Conservation (phyloP, 148 eudicot genomes). For the Vaccinium darrowii region DNA sequence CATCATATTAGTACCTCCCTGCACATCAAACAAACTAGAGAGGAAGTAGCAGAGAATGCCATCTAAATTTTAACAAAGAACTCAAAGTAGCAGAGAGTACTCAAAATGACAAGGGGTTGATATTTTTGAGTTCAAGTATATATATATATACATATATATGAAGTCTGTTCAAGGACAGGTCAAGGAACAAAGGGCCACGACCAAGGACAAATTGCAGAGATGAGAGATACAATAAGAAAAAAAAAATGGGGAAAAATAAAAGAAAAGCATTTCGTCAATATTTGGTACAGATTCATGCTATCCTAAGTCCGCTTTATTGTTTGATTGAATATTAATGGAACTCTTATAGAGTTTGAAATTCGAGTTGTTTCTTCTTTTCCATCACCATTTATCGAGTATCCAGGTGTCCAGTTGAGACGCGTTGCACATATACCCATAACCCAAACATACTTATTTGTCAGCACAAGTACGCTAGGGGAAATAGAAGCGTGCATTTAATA, state of each 20-base stretch:
- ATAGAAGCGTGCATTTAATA: background rate
- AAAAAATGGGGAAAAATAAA: too few relatives aligned
- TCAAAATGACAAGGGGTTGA: too few relatives aligned
- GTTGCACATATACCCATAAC: background rate
- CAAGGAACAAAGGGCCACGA: too few relatives aligned
- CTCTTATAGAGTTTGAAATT: background rate
- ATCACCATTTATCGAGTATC: background rate
- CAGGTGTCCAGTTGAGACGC: background rate
- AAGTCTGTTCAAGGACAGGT: too few relatives aligned
- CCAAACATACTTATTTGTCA: background rate
- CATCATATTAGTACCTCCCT: background rate
- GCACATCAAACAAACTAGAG: constrained; percentile 3
- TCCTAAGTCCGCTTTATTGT: background rate
- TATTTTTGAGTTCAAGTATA: too few relatives aligned
- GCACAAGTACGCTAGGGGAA: background rate
- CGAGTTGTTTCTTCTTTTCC: background rate
- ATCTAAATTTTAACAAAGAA: background rate
- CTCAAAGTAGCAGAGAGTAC: too few relatives aligned
- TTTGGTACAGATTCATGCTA: background rate
- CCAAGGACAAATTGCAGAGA: too few relatives aligned
- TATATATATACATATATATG: too few relatives aligned
- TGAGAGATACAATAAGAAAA: too few relatives aligned
- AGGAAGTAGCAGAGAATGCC: background rate
- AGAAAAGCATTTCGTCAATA: background rate
- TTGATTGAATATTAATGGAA: background rate